Base-by-base conservation (phyloP, 306 rosid species). In the Hippophae gyantsensis region DNA sequence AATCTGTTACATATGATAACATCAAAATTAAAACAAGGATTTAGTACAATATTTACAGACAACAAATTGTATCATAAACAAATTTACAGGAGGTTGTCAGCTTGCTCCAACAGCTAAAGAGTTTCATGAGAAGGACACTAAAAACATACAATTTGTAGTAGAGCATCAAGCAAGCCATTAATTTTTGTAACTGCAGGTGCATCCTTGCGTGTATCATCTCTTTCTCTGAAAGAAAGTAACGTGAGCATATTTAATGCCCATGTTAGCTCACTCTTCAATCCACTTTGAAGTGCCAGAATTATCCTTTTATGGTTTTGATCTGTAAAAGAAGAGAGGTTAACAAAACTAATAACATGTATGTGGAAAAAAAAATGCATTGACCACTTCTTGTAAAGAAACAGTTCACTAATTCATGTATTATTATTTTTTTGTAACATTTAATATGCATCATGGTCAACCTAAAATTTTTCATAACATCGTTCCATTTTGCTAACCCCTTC, bases 171-270 rank as follows among this genome's bases (percentile, higher is more conserved):
- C 84, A 93, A 80, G 48, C 97, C 90, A 2, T 89, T 92, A 66
- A 88, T 86, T 80, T 89, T 93, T 0, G 99, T 73, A 1, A 93
- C 89, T 23, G 99, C 86, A 45, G 88, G 75, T 18, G 97, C 67
- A 49, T 88, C 99, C 77, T 58, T 86, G 52, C 97, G 95, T 80
- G 79, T 72, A 52, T 93, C 99, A 67, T 93, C 99, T 77, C 84
- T 92, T 54, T 92, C 99, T 72, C 85, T 93, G 61, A 93, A 93
- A 46, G 99, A 93, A 53, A 93, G 97, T 10, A 88, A 48, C 3
- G 94, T 86, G 57, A 93, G 95, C 48, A 95, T 82, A 60, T 93
- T 93, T 73, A 93, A 69, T 1, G 99, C 99, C 99, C 99, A 93
- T 18, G 82, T 83, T 62, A 92, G 78, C 84, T 92, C 99, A 74